A percentile compares a stretch with the other conserved stretches of the same genome.
phyloP scores from a whole-genome alignment of 306 rosid species.

The Castanea sativa region DNA sequence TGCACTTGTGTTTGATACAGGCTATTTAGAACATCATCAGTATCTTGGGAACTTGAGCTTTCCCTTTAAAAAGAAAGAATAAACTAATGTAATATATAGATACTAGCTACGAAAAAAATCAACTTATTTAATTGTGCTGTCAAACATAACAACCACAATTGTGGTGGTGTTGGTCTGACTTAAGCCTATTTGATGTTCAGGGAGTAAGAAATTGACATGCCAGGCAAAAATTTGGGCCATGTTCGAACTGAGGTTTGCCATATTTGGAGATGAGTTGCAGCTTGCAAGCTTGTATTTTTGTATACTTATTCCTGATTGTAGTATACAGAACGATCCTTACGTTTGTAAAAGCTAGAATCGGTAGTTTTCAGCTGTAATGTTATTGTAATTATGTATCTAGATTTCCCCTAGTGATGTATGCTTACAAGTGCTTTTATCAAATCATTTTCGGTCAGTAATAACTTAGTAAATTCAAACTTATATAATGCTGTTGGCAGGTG shows the following conservation, averaged over 20 bases:
- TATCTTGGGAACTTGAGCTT: neutral
- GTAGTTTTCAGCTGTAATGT: constrained; percentile 16
- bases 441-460: neutral
- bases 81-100: neutral
- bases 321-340: constrained; percentile 6
- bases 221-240: constrained; percentile 14
- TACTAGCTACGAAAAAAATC: neutral
- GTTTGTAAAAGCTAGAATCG: constrained; percentile 7
- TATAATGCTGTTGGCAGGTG: neutral
- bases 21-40: neutral
- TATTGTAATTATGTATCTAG: constrained; percentile 28
- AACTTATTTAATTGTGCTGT: neutral
- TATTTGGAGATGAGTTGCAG: constrained; percentile 25
- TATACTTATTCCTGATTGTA: constrained; percentile 15
- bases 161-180: constrained; percentile 27
- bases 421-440: constrained; percentile 1
- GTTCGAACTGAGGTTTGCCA: constrained; percentile 25
- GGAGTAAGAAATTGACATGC: constrained; percentile 57
- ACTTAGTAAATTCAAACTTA: neutral
- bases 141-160: neutral
- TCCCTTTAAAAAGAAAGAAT: neutral
- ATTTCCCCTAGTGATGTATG: constrained; percentile 23
- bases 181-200: constrained; percentile 44
- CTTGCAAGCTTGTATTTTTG: constrained; percentile 14
- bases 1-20: neutral